phyloP scores from a whole-genome alignment of 2,329 filamentous ascomycete species.

The Aspergillus novoparasiticus region DNA sequence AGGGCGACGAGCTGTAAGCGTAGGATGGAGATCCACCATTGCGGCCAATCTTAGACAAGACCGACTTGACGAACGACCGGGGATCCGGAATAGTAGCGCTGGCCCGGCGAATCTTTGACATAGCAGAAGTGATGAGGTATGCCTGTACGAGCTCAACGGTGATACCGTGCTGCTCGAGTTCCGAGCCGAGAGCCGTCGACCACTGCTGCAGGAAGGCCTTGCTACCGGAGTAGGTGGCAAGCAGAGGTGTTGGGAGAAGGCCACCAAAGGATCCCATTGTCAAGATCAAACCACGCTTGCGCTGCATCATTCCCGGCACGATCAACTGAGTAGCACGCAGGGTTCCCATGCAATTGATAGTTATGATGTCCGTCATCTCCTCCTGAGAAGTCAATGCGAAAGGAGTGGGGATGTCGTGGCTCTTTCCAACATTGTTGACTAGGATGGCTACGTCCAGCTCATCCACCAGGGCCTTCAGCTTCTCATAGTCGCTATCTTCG shows the following conservation, averaged over 20 bases:
- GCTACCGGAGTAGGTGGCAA: conserved; percentile 95
- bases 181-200: conserved; percentile 81
- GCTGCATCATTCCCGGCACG: conserved; percentile 79
- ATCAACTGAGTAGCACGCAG: conserved; percentile 85
- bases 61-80: conserved; percentile 76
- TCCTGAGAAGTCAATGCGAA: conserved; percentile 78
- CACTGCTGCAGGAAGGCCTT: conserved; percentile 98
- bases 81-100: conserved; percentile 79
- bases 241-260: conserved; percentile 83
- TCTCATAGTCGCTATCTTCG: conserved; percentile 76
- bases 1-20: conserved; percentile 84
- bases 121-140: conserved; percentile 91
- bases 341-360: conserved; percentile 91
- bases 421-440: conserved; percentile 96
- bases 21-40: conserved; percentile 76
- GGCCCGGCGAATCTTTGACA: conserved; percentile 90
- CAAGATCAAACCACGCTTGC: conserved; percentile 84
- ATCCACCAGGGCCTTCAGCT: conserved; percentile 67
- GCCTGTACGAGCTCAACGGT: conserved; percentile 90
- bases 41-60: conserved; percentile 77
- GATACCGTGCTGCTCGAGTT: conserved; percentile 78
- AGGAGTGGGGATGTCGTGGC: conserved; percentile 87
- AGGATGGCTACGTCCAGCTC: conserved; percentile 82
- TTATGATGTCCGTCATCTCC: conserved; percentile 88
- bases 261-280: conserved; percentile 98